Evolutionary conservation across 148 eudicot genomes (phyloP), one percentile per base, ranked within the genome.

Genomic region (Selenicereus undatus): DNA sequence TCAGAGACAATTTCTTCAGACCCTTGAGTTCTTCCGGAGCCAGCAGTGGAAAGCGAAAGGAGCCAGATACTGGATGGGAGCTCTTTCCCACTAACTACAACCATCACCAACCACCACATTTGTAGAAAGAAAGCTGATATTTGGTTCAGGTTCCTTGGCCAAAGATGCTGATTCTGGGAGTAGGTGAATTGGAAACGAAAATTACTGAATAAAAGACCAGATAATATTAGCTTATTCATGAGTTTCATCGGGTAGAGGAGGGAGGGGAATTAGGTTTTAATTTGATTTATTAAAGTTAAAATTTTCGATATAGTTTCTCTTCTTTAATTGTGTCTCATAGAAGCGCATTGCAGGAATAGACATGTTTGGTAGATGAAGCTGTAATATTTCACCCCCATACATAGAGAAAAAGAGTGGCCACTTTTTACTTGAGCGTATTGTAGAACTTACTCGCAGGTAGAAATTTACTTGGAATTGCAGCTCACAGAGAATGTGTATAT

Each of bases 61-160:
- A 95, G 83, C 94, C 93, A 4, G 97, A 95, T 16, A 86, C 86
- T 30, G 92, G 97, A 50, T 91, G 96, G 93, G 96, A 95, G 30
- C 48, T 85, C 17, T 90, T 69, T 78, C 88, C 89, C 11, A 81
- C 83, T 22, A 88, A 81, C 88, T 82, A 84, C 86, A 90, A 87
- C 76, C 96, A 87, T 69, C 91, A 89, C 74, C 90, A 83, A 70
- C 97, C 97, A 64, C 91, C 93, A 45, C 91, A 91, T 87, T 87
- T 90, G 85, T 90, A 91, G 89, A 80, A 83, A 91, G 89, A 80
- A 83, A 83, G 75, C 45, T 76, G 71, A 52, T 36, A 56, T 69
- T 17, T 62, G 79, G n/a, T 75, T 39, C 66, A n/a, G 60, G 82
- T 35, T 72, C 80, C 48, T 30, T 62, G 36, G 64, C 29, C 11